Conservation (phyloP, 2,329 filamentous ascomycete species). For the Lasiodiplodia hormozganensis region DNA sequence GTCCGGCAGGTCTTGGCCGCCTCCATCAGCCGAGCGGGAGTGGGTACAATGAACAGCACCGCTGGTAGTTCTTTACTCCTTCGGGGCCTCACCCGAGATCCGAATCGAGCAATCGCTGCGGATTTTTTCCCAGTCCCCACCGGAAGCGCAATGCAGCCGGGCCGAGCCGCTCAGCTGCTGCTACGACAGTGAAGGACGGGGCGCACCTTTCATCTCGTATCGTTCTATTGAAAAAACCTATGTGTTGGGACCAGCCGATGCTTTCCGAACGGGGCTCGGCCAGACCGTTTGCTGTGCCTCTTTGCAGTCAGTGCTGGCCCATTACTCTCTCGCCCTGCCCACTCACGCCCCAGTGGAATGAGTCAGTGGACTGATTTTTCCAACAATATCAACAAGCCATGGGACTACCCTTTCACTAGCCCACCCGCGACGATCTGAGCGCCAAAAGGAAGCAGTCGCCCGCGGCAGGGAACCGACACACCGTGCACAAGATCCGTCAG, state of each 20-base stretch:
- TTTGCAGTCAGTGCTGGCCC: not conserved
- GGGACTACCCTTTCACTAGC: not conserved
- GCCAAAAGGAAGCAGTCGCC: not conserved
- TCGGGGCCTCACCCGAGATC: slow-evolving; percentile 9
- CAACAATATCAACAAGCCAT: not conserved
- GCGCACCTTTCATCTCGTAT: not conserved
- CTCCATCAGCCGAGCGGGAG: not conserved
- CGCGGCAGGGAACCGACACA: not conserved
- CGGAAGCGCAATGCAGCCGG: slow-evolving; percentile 7
- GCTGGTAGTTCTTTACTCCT: not conserved
- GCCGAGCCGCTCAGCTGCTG: slow-evolving; percentile 15
- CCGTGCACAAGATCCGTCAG: not conserved
- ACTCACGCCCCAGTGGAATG: not conserved
- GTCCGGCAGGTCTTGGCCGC: not conserved
- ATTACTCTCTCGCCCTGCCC: not conserved
- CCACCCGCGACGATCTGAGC: not conserved
- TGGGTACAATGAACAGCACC: not conserved
- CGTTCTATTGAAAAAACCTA: not conserved
- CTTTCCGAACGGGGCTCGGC: not conserved
- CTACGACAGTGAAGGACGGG: not conserved
- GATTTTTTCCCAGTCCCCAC: slow-evolving; percentile 7
- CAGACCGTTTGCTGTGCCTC: not conserved
- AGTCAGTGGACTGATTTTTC: not conserved
- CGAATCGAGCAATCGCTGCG: slow-evolving; percentile 10
- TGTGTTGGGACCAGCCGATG: not conserved